A percentile compares a stretch with the other conserved stretches of the same genome.
Evolutionary conservation across 2,329 filamentous ascomycete genomes (phyloP).

Genomic region (Pyricularia grisea): DNA sequence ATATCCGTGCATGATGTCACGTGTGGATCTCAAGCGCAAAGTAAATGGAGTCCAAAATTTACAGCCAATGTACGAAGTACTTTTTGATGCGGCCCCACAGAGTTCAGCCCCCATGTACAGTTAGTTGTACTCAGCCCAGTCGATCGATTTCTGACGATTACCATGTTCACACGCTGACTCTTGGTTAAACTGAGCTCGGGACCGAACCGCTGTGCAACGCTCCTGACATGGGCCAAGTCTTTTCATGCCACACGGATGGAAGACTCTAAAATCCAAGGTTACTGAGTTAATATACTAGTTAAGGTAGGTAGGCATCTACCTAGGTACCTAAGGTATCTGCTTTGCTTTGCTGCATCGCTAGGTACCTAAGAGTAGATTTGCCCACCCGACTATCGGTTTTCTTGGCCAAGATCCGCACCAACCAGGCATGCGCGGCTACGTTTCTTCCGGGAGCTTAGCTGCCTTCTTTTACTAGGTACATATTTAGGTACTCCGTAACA

Average conservation of each 20-base stretch:
- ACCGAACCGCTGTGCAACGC: neutral
- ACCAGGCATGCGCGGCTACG: too few species aligned
- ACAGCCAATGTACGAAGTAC: too few species aligned
- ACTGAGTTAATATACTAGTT: neutral
- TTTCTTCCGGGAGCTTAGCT: neutral
- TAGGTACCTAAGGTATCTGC: too few species aligned
- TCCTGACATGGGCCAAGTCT: neutral
- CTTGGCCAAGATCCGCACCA: neutral
- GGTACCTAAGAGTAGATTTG: neutral
- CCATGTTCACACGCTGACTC: neutral
- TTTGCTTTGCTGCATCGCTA: neutral
- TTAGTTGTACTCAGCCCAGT: neutral
- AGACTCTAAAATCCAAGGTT: neutral
- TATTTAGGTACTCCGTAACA: neutral
- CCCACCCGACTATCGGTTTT: neutral
- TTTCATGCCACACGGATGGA: neutral
- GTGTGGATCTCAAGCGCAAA: too few species aligned
- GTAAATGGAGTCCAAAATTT: too few species aligned
- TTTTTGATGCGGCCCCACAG: too few species aligned
- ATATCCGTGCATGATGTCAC: neutral
- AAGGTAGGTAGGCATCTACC: too few species aligned
- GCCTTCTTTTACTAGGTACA: neutral
- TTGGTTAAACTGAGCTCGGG: neutral
- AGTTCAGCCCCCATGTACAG: neutral
- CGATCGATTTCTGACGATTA: neutral